Evolutionary conservation across 495 filamentous ascomycete species (phyloP), one percentile per base, ranked within the genome.

Genomic region (Aspergillus ellipticus): DNA sequence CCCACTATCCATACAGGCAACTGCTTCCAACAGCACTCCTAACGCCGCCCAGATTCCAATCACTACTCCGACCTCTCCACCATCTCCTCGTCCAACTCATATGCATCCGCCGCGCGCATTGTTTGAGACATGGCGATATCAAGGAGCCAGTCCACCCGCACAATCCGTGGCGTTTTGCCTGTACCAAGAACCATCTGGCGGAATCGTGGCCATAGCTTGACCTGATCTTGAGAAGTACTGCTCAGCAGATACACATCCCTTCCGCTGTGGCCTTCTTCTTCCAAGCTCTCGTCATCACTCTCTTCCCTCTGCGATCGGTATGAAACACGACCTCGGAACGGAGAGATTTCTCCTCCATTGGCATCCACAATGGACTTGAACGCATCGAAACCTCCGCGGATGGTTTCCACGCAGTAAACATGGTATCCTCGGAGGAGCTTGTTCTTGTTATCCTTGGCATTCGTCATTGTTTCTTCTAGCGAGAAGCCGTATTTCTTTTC

Each of bases 71-170:
- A 51, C 24, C 63, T 51, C 29, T 58, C 61, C 6, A 60, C 58
- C 64, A 66, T 74, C 7, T 68, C 66, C 43, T 77, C 74, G 11
- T 56, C 64, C 60, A 79, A 56, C 61, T 75, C 73, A 70, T 90
- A 96, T 52, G 75, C 77, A 26, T 84, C 78, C 39, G 84, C 74
- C 68, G 85, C 86, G 17, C 75, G 76, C 45, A 89, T 59, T 63
- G 88, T 74, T 73, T 99, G 94, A 53, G 81, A 84, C 89, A 97
- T 91, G 4, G 90, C 89, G 57, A 90, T 84, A 56, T 91, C 86
- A 61, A 97, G 72, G 60, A 97, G 66, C 95, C 95, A 99, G 62
- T 97, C 91, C 17, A 86, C 79, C 17, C 77, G 81, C 15, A 96
- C 89, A 48, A 99, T 85, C 24, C 85, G 77, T 8, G 89, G 86